Percentiles rank a stretch among this genome's conserved stretches.
phyloP scores from a whole-genome alignment of 2,329 filamentous ascomycete genomes.

The Aureobasidium musti region DNA sequence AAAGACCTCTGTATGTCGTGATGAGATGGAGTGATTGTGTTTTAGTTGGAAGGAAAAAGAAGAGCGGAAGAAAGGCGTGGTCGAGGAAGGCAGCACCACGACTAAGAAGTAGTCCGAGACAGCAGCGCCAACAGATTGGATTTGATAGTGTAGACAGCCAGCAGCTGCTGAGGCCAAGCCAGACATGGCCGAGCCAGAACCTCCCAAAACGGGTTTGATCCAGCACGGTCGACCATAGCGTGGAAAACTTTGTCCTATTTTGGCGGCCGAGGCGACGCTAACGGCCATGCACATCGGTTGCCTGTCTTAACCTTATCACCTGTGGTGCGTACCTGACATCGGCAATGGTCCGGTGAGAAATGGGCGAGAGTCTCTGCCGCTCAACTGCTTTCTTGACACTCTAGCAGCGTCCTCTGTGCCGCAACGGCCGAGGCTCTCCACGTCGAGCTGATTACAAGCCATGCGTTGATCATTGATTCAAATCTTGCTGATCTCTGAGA shows the following conservation, averaged over 20 bases:
- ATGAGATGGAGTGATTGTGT: slow-evolving; percentile 3
- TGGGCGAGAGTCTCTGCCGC: slow-evolving; percentile 18
- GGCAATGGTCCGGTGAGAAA: slow-evolving; percentile 23
- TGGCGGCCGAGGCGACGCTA: slow-evolving; percentile 25
- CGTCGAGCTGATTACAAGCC: not conserved
- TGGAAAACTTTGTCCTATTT: slow-evolving; percentile 23
- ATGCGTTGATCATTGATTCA: slow-evolving; percentile 18
- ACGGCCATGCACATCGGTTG: slow-evolving; percentile 27
- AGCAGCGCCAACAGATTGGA: slow-evolving; percentile 24
- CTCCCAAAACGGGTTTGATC: slow-evolving; percentile 27
- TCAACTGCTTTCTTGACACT: not conserved
- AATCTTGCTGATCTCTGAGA: slow-evolving; percentile 12
- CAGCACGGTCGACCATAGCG: slow-evolving; percentile 24
- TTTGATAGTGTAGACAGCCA: slow-evolving; percentile 25
- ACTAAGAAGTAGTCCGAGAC: slow-evolving; percentile 12
- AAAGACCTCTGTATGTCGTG: slow-evolving; percentile 13
- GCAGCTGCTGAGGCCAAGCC: slow-evolving; percentile 19
- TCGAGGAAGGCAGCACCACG: slow-evolving; percentile 7
- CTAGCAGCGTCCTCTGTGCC: not conserved
- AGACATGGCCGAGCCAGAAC: slow-evolving; percentile 26
- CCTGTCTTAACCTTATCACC: slow-evolving; percentile 26
- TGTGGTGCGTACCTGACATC: slow-evolving; percentile 28
- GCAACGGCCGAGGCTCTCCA: slow-evolving; percentile 18
- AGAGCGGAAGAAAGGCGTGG: slow-evolving; percentile 1
- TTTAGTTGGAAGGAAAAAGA: not conserved